Base-by-base conservation (phyloP, 2,329 filamentous ascomycete genomes). In the Diplodia sapinea region DNA sequence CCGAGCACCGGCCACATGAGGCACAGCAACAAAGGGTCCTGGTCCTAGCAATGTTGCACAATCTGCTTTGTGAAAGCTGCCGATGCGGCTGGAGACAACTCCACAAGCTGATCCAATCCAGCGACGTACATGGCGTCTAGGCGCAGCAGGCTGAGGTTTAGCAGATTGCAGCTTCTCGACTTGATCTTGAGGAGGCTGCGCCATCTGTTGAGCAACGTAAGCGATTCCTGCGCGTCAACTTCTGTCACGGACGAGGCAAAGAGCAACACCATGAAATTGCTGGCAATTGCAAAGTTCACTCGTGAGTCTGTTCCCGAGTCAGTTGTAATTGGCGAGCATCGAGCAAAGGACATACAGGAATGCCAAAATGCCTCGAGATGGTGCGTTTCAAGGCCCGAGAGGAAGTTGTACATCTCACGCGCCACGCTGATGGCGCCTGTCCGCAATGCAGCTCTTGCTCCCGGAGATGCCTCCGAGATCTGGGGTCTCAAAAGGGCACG, bases 401-500 rank as follows among this genome's bases (percentile, higher is more conserved):
- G 64, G 65, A 77, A 77, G 2, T 75, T 73, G 7, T 70, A 70
- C 13, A 77, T 69, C 38, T 78, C 76, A 51, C 70, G 72, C 11
- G 70, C 75, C 2, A 77, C 74, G 7, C 73, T 70, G 49, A 76
- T 62, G 1, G 76, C 76, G 7, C 75, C 76, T 1, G 72, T 75
- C 4, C 76, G 71, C 9, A 78, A 49, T 1, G 76, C 76, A n/a
- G 71, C 70, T 23, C 74, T 71, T 1, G 75, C 76, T 9, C 70
- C 70, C 3, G 71, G 70, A 62, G 72, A 75, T 11, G 72, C 68
- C 56, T 76, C 73, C 13, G 73, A 72, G 3, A 72, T 70, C 31
- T 69, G 76, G 9, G 80, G 80, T 12, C 84, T 78, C 1, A 86
- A 77, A 64, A 86, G 81, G 4, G 80, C 81, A 2, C 83, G 81